phyloP scores from a whole-genome alignment of 2,329 filamentous ascomycete genomes.

The Apiospora koreana region DNA sequence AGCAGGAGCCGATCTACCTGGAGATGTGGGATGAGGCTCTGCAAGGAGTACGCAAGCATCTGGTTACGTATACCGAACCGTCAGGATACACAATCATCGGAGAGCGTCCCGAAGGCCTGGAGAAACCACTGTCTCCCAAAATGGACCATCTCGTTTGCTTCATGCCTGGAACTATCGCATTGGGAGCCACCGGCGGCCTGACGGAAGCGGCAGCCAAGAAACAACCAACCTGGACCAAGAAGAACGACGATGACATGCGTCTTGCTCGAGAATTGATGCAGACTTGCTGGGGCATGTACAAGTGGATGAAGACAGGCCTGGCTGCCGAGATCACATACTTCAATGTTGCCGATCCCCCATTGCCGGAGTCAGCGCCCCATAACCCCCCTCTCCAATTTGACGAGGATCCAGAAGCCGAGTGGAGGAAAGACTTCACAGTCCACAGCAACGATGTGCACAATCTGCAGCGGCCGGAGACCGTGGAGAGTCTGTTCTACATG shows the following conservation, averaged over 20 bases:
- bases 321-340: slow-evolving; percentile 95
- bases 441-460: slow-evolving; percentile 88
- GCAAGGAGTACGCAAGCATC: slow-evolving; percentile 82
- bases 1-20: slow-evolving; percentile 80
- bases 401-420: slow-evolving; percentile 56
- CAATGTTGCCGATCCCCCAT: slow-evolving; percentile 68
- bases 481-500: slow-evolving; percentile 98
- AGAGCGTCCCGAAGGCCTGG: slow-evolving; percentile 77
- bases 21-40: slow-evolving; percentile 93
- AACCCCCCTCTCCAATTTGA: slow-evolving; percentile 52
- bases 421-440: slow-evolving; percentile 79
- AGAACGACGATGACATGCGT: slow-evolving; percentile 83
- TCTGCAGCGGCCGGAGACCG: slow-evolving; percentile 90
- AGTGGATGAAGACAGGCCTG: slow-evolving; percentile 84
- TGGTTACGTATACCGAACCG: slow-evolving; percentile 83
- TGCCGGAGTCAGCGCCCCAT: slow-evolving; percentile 58
- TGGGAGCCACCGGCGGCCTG: slow-evolving; percentile 80
- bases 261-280: slow-evolving; percentile 91
- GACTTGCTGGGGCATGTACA: slow-evolving; percentile 98
- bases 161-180: slow-evolving; percentile 91
- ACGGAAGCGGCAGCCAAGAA: slow-evolving; percentile 75
- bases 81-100: slow-evolving; percentile 86
- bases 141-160: slow-evolving; percentile 99
- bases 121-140: slow-evolving; percentile 71
- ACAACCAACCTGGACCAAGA: slow-evolving; percentile 69